A percentile compares a stretch with the other conserved stretches of the same genome.
These are phyloP conservation scores for Fusarium foetens DNA, from an alignment of 2,329 filamentous ascomycete genomes.

Conservation along the genomic window DNA sequence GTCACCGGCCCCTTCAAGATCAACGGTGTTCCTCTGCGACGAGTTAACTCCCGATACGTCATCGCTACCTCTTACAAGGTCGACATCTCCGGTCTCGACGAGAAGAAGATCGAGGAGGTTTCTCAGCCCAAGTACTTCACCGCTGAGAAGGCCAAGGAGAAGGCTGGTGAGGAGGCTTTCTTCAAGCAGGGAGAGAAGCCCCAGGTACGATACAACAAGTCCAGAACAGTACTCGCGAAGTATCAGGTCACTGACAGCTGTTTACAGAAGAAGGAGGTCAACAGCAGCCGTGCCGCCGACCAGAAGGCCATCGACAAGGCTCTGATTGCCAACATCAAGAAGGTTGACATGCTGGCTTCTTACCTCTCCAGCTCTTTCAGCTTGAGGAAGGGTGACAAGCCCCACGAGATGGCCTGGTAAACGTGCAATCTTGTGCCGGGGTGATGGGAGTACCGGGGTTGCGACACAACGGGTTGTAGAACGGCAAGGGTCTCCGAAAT, in stretches of 20 bases:
- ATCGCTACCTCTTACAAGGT: constrained; percentile 90
- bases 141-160: constrained; percentile 93
- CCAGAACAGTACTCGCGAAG: not conserved
- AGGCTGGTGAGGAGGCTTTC: constrained; percentile 97
- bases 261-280: constrained; percentile 93
- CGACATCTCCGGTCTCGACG: constrained; percentile 85
- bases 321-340: constrained; percentile 95
- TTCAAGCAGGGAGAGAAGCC: constrained; percentile 99
- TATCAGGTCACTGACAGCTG: constrained; percentile 37
- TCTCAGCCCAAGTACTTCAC: constrained; percentile 91
- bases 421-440: constrained; percentile 51
- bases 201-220: constrained; percentile 71
- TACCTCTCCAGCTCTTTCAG: constrained; percentile 98
- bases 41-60: constrained; percentile 93
- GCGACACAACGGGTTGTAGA: constrained; percentile 57
- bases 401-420: constrained; percentile 99
- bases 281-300: constrained; percentile 90
- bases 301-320: constrained; percentile 99
- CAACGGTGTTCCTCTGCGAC: constrained; percentile 97
- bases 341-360: constrained; percentile 91
- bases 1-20: constrained; percentile 99
- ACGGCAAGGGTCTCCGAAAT: constrained; percentile 58
- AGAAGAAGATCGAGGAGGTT: constrained; percentile 87
- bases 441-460: constrained; percentile 45
- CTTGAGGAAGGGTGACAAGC: constrained; percentile 99